These are phyloP conservation scores for Dothideomycetes sp. DNA, from an alignment of 2,329 filamentous ascomycete genomes.

Conservation along the genomic window DNA sequence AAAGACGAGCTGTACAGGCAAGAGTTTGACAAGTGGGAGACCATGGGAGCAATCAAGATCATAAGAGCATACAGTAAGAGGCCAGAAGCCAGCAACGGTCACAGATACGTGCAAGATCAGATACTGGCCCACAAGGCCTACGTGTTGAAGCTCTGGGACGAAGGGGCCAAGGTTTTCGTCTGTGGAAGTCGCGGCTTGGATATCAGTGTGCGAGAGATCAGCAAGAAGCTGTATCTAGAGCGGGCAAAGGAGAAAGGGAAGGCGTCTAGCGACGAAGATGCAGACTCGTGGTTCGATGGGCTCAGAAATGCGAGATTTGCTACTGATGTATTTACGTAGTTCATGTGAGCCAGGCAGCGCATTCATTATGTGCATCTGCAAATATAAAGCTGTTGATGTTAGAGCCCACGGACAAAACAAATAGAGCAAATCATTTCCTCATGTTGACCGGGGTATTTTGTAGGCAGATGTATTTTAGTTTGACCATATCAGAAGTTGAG, in stretches of 20 bases:
- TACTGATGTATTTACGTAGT: slow-evolving; percentile 22
- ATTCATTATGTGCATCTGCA: no score
- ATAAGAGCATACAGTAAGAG: slow-evolving; percentile 47
- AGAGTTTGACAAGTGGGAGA: slow-evolving; percentile 49
- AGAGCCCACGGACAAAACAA: no score
- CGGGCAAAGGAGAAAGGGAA: slow-evolving; percentile 21
- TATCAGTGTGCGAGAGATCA: slow-evolving; percentile 29
- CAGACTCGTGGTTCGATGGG: slow-evolving; percentile 16
- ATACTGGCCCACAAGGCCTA: slow-evolving; percentile 37
- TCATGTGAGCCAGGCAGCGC: no score
- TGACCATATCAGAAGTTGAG: no score
- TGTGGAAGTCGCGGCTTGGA: slow-evolving; percentile 47
- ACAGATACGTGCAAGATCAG: slow-evolving; percentile 42
- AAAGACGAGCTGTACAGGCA: slow-evolving; percentile 50
- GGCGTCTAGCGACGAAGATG: slow-evolving; percentile 19
- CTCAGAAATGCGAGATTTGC: slow-evolving; percentile 12
- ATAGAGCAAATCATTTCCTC: no score
- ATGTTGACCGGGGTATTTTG: no score
- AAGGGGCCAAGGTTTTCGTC: slow-evolving; percentile 49
- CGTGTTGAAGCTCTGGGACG: slow-evolving; percentile 33
- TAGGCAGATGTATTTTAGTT: no score
- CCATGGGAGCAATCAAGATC: slow-evolving; percentile 49
- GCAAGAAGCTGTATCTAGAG: slow-evolving; percentile 33
- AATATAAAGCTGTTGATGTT: no score
- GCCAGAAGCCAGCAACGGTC: slow-evolving; percentile 32